These are phyloP conservation scores for Evernia prunastri DNA, from an alignment of 495 filamentous ascomycete species.

Conservation along the genomic window DNA sequence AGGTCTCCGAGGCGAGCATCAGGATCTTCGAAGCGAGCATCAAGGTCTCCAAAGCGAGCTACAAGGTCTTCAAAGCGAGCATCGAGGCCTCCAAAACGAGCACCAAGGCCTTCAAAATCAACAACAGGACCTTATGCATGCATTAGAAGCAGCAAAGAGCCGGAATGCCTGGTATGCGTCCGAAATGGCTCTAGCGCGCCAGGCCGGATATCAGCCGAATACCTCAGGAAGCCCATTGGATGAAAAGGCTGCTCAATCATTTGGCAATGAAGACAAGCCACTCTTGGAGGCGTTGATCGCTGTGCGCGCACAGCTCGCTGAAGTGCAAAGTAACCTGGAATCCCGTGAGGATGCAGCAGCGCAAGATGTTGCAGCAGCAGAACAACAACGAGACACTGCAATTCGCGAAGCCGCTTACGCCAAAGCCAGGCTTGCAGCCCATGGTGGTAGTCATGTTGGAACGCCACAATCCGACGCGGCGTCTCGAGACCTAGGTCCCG, in stretches of 20 bases:
- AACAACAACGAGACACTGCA: slow-evolving; percentile 86
- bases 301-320: slow-evolving; percentile 77
- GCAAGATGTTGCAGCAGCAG: slow-evolving; percentile 83
- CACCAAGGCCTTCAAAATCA: slow-evolving; percentile 14
- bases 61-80: slow-evolving; percentile 14
- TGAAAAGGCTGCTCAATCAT: slow-evolving; percentile 63
- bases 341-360: slow-evolving; percentile 77
- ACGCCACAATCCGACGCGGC: slow-evolving; percentile 62
- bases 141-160: slow-evolving; percentile 73
- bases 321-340: slow-evolving; percentile 80
- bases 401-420: slow-evolving; percentile 90
- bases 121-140: slow-evolving; percentile 55
- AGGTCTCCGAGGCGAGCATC: slow-evolving; percentile 10
- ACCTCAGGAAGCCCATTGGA: slow-evolving; percentile 70
- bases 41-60: slow-evolving; percentile 13
- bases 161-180: slow-evolving; percentile 96
- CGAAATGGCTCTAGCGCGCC: slow-evolving; percentile 81
- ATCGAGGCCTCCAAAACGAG: slow-evolving; percentile 28
- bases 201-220: slow-evolving; percentile 76
- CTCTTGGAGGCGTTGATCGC: slow-evolving; percentile 87
- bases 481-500: slow-evolving; percentile 48
- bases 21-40: slow-evolving; percentile 15
- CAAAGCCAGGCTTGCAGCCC: slow-evolving; percentile 84
- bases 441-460: slow-evolving; percentile 61
- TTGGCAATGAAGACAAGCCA: slow-evolving; percentile 85